phyloP scores from a whole-genome alignment of 116 monocot species.

The Iris pallida region DNA sequence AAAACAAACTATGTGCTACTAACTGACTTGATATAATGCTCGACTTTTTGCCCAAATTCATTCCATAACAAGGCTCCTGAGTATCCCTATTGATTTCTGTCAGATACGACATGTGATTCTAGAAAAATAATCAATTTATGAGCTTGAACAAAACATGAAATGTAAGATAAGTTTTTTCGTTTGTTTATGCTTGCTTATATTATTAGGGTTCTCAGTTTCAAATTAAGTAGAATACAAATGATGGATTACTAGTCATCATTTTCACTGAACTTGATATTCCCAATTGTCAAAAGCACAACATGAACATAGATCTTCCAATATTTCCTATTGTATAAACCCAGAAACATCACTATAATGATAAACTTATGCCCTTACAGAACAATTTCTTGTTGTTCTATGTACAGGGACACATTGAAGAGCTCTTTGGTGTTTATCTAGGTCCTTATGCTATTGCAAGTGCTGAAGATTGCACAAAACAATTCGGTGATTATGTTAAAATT shows the following conservation, averaged over 20 bases:
- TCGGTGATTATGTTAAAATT: constrained; percentile 48
- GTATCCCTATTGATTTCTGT: too few relatives aligned
- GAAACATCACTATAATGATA: background rate
- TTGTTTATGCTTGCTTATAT: background rate
- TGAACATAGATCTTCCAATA: background rate
- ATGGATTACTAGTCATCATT: background rate
- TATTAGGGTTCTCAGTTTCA: background rate
- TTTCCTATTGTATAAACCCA: background rate
- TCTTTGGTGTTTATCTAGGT: constrained; percentile 47
- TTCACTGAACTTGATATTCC: background rate
- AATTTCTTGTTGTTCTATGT: constrained; percentile 9
- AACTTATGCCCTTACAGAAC: background rate
- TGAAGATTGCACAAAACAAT: constrained; percentile 43
- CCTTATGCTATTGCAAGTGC: constrained; percentile 36
- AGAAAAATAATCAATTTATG: background rate
- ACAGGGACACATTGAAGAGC: constrained; percentile 65
- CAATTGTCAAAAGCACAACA: background rate
- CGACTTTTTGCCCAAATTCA: too few relatives aligned
- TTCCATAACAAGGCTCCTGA: too few relatives aligned
- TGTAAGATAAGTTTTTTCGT: background rate
- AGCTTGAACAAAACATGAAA: background rate
- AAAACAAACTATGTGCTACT: too few relatives aligned
- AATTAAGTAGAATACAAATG: background rate
- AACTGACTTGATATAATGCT: too few relatives aligned
- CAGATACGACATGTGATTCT: too few relatives aligned